phyloP scores from a whole-genome alignment of 345 rosid species.

The Zanthoxylum bungeanum region DNA sequence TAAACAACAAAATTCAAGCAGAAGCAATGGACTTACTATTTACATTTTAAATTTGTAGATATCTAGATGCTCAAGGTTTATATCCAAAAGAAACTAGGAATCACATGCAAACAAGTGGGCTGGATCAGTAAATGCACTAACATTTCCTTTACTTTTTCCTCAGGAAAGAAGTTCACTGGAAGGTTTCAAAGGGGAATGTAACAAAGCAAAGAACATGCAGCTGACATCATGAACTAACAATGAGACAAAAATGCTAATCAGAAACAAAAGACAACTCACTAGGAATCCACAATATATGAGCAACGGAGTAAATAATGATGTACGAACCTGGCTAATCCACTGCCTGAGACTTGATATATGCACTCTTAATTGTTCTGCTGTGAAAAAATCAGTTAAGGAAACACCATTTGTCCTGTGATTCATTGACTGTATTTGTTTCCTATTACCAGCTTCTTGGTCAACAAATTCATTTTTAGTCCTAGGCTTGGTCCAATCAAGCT shows the following conservation, averaged over 20 bases:
- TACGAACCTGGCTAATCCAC: constrained; percentile 31
- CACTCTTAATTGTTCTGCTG: constrained; percentile 38
- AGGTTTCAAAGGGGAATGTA: not conserved
- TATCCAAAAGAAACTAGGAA: not conserved
- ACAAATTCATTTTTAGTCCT: not conserved
- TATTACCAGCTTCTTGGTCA: constrained; percentile 10
- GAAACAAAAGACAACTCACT: not conserved
- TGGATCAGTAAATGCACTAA: not conserved
- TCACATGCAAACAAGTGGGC: not conserved
- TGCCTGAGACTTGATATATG: constrained; percentile 44
- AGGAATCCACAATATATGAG: not conserved
- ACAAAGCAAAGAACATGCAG: not conserved
- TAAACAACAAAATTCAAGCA: not conserved
- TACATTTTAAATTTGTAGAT: not conserved
- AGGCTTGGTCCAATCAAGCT: not conserved
- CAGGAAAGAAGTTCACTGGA: not conserved
- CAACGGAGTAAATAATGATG: not conserved
- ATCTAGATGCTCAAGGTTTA: not conserved
- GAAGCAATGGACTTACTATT: not conserved
- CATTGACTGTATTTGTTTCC: constrained; percentile 4
- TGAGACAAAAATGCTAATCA: not conserved
- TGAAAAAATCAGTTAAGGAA: constrained; percentile 43
- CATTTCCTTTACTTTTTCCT: not conserved
- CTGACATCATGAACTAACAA: not conserved
- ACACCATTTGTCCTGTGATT: constrained; percentile 26